Evolutionary conservation across 331 rosid genomes (phyloP).

Genomic region (Acacia pycnantha): DNA sequence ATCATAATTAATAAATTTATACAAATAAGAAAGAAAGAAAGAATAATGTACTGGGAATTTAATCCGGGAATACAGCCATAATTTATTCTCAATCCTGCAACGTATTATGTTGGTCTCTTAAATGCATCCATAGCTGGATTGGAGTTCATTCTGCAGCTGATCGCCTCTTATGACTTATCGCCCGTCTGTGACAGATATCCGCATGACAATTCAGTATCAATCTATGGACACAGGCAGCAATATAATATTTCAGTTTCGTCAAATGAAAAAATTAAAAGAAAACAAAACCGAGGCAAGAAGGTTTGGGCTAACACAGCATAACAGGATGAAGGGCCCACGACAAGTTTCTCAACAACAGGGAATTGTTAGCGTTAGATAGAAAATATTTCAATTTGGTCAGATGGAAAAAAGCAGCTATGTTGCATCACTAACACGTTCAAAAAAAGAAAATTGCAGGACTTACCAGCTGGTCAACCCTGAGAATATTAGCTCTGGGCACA

Average conservation of each 20-base stretch:
- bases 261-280: background rate
- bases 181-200: background rate
- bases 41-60: slow-evolving; percentile 21
- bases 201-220: background rate
- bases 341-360: background rate
- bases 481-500: slow-evolving; percentile 83
- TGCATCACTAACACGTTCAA: background rate
- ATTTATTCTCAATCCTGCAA: slow-evolving; percentile 19
- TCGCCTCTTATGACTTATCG: background rate
- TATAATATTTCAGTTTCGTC: background rate
- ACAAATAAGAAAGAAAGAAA: background rate
- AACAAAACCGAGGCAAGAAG: background rate
- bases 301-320: background rate
- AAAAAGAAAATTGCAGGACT: slow-evolving; percentile 6
- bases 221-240: slow-evolving; percentile 17
- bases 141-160: slow-evolving; percentile 1
- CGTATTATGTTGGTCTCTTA: slow-evolving; percentile 1
- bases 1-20: slow-evolving; percentile 12
- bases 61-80: slow-evolving; percentile 25
- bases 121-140: background rate
- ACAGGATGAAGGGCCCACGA: background rate
- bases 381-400: background rate
- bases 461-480: slow-evolving; percentile 26
- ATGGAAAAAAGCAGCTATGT: background rate
- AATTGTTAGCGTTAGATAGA: background rate